phyloP scores from a whole-genome alignment of 306 rosid genomes.

The Malus asiatica region DNA sequence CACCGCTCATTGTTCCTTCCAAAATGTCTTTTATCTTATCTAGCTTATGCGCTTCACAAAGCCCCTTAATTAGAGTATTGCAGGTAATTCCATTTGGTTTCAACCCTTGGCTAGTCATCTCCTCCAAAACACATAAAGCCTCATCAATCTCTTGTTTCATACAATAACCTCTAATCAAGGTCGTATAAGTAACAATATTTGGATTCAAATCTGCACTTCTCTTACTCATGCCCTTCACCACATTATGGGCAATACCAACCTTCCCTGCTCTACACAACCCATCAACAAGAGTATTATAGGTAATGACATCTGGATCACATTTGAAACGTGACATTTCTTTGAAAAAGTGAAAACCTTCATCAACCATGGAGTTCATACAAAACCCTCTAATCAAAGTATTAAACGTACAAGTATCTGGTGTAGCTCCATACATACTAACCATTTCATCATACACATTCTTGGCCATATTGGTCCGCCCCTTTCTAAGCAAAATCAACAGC shows the following conservation, averaged over 20 bases:
- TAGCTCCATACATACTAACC: constrained; percentile 65
- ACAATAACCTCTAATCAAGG: constrained; percentile 74
- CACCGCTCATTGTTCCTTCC: constrained; percentile 31
- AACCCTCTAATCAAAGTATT: constrained; percentile 82
- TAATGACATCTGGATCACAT: constrained; percentile 63
- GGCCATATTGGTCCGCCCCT: constrained; percentile 71
- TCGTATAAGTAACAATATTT: constrained; percentile 69
- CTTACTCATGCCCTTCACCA: constrained; percentile 67
- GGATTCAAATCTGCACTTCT: constrained; percentile 55
- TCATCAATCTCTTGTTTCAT: constrained; percentile 48
- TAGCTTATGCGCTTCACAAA: constrained; percentile 52
- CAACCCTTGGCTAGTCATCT: constrained; percentile 54
- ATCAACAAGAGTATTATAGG: constrained; percentile 74
- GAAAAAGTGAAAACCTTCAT: constrained; percentile 56
- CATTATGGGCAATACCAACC: constrained; percentile 48
- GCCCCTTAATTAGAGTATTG: constrained; percentile 72
- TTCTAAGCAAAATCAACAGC: constrained; percentile 50
- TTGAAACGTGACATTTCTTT: constrained; percentile 46
- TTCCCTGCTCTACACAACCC: constrained; percentile 80
- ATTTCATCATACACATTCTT: constrained; percentile 59
- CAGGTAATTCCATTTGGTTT: constrained; percentile 55
- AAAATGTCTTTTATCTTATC: constrained; percentile 53
- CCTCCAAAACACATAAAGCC: constrained; percentile 64
- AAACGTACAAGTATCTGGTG: constrained; percentile 49
- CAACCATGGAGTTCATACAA: constrained; percentile 66